These are phyloP conservation scores for Acanthochlamys bracteata DNA, from an alignment of 106 monocot species.

Conservation along the genomic window DNA sequence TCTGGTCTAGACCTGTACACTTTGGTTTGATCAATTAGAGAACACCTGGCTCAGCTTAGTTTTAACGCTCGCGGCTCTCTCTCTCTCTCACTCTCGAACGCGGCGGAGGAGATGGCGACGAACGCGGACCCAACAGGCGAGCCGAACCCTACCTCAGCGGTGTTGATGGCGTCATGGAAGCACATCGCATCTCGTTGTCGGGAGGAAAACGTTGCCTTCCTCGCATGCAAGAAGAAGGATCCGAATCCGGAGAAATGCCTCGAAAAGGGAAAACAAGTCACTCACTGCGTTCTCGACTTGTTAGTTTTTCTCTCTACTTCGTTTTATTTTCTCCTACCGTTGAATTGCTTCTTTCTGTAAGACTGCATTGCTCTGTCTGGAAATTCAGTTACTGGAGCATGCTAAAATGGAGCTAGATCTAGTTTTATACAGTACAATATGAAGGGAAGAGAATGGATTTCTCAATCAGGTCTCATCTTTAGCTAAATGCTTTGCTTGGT, in stretches of 20 bases:
- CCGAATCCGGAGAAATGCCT: slow-evolving; percentile 94
- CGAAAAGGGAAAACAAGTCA: slow-evolving; percentile 79
- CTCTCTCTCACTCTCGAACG: neutral
- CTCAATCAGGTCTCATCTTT: too few species aligned
- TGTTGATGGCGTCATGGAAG: slow-evolving; percentile 92
- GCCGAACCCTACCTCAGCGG: slow-evolving; percentile 89
- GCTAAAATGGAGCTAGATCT: too few species aligned
- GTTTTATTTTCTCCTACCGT: neutral
- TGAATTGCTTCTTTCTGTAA: too few species aligned
- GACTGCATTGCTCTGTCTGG: too few species aligned
- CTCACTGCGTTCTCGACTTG: slow-evolving; percentile 68
- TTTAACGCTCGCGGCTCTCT: neutral
- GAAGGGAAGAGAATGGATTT: too few species aligned
- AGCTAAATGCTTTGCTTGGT: too few species aligned
- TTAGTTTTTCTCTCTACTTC: slow-evolving; percentile 16
- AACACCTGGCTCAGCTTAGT: neutral
- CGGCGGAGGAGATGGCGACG: slow-evolving; percentile 26
- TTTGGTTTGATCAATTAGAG: too few species aligned
- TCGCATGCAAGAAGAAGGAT: slow-evolving; percentile 95
- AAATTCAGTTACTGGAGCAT: too few species aligned
- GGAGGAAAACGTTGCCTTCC: slow-evolving; percentile 77
- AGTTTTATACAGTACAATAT: too few species aligned
- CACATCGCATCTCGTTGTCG: slow-evolving; percentile 67
- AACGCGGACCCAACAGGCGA: slow-evolving; percentile 49
- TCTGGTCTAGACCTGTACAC: too few species aligned